Base-by-base conservation (phyloP, 306 rosid genomes). In the Cyclanthera cordifolia region DNA sequence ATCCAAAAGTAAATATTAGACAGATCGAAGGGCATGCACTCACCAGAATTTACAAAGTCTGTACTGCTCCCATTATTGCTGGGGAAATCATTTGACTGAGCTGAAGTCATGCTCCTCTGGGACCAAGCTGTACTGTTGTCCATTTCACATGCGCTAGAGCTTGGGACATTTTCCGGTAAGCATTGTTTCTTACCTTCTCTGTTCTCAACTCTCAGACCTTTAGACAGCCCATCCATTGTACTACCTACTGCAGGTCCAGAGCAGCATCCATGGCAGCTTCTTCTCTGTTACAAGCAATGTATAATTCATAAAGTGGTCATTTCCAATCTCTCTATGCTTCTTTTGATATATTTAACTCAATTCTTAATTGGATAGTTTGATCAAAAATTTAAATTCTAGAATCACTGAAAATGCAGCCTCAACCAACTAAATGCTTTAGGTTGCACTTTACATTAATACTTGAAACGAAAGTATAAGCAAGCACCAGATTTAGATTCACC, bases 221-320 rank as follows among this genome's bases (percentile, higher is more conserved):
- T 81, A 13, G 83, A 81, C 23, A 77, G 76, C 6, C 79, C 87
- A 61, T 82, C 85, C 73, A 77, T 85, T 3, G 81, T 64, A 50
- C n/a, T 69, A 74, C 11, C 72, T 28, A 59, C 50, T 23, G 70
- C 63, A 63, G 86, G 83, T 51, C 81, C 73, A 67, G 77, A 66
- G 79, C 74, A 76, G 83, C 86, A 78, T 80, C 95, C 94, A 77
- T 81, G 76, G 78, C 96, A 86, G 81, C 98, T 86, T 82, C 98
- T 93, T 95, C 71, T 82, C 98, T 89, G 95, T 89, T 87, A 58
- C 85, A 87, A 85, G 80, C 79, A 60, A 80, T 87, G 83, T 87
- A 71, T 66, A 74, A 79, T 85, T 72, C 69, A 73, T 60, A 73
- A 69, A 84, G 30, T 80, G 87, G 87, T 85, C 74, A 82, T 53